Conservation (phyloP, 805 yeast species). For the Grigorovia jiainica region DNA sequence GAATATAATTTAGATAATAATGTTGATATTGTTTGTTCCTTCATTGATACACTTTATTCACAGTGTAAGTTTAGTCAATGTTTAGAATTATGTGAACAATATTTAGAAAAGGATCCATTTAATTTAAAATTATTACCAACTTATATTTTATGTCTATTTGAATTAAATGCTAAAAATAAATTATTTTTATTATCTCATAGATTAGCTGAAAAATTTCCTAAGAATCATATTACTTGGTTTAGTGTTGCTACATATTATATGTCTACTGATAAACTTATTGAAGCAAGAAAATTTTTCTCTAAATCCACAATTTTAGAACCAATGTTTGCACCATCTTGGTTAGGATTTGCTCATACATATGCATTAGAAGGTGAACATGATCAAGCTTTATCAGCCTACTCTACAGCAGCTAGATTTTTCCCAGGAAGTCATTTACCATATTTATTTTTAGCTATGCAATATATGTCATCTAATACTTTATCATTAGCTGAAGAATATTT, state of each 20-base stretch:
- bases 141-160: constrained; percentile 77
- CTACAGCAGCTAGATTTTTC: constrained; percentile 87
- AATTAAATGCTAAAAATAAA: constrained; percentile 72
- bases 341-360: constrained; percentile 96
- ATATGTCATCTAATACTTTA: constrained; percentile 75
- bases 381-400: constrained; percentile 94
- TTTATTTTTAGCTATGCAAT: constrained; percentile 92
- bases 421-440: constrained; percentile 88
- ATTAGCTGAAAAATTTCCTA: constrained; percentile 76
- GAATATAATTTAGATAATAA: constrained; percentile 66
- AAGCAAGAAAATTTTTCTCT: constrained; percentile 80
- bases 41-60: constrained; percentile 60
- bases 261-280: constrained; percentile 58
- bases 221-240: constrained; percentile 77
- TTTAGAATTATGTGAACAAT: constrained; percentile 57
- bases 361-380: constrained; percentile 98
- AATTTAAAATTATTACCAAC: constrained; percentile 66
- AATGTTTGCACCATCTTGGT: constrained; percentile 91
- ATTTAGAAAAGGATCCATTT: constrained; percentile 50
- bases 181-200: constrained; percentile 75
- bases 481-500: constrained; percentile 82
- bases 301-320: constrained; percentile 85
- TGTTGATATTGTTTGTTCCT: constrained; percentile 55
- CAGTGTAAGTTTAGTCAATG: constrained; percentile 78
- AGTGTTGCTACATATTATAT: constrained; percentile 88